These are phyloP conservation scores for Aspergillus calidoustus DNA, from an alignment of 2,329 filamentous ascomycete species.

Conservation along the genomic window DNA sequence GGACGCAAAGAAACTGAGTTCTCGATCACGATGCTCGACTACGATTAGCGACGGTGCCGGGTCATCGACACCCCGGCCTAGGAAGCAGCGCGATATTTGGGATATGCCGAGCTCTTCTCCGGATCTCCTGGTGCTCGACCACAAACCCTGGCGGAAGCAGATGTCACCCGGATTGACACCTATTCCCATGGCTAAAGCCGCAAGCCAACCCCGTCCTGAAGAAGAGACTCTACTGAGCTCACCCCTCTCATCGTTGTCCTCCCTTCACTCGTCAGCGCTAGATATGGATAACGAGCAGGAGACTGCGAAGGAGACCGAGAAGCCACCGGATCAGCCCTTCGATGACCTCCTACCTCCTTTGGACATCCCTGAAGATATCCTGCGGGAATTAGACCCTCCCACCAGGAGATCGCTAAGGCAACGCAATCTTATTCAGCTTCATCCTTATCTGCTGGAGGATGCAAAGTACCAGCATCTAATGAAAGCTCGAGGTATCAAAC, in stretches of 20 bases:
- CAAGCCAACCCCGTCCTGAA: slow-evolving; percentile 7
- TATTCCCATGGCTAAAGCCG: slow-evolving; percentile 10
- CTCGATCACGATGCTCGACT: neutral
- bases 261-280: slow-evolving; percentile 28
- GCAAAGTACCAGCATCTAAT: slow-evolving; percentile 49
- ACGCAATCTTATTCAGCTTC: slow-evolving; percentile 54
- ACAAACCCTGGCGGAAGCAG: slow-evolving; percentile 25
- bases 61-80: slow-evolving; percentile 22
- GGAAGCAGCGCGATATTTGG: slow-evolving; percentile 29
- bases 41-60: neutral
- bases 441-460: slow-evolving; percentile 53
- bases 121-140: slow-evolving; percentile 42
- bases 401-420: slow-evolving; percentile 45
- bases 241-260: slow-evolving; percentile 43
- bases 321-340: slow-evolving; percentile 8
- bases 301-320: neutral
- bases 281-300: slow-evolving; percentile 9
- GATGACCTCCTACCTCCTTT: slow-evolving; percentile 26
- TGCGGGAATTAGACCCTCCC: slow-evolving; percentile 32
- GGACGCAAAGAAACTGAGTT: neutral
- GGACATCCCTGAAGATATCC: slow-evolving; percentile 34
- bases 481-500: slow-evolving; percentile 48
- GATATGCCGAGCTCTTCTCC: slow-evolving; percentile 40
- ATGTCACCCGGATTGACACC: neutral
- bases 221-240: slow-evolving; percentile 33